phyloP scores from a whole-genome alignment of 305 asterid species.

The Rubia balearica region DNA sequence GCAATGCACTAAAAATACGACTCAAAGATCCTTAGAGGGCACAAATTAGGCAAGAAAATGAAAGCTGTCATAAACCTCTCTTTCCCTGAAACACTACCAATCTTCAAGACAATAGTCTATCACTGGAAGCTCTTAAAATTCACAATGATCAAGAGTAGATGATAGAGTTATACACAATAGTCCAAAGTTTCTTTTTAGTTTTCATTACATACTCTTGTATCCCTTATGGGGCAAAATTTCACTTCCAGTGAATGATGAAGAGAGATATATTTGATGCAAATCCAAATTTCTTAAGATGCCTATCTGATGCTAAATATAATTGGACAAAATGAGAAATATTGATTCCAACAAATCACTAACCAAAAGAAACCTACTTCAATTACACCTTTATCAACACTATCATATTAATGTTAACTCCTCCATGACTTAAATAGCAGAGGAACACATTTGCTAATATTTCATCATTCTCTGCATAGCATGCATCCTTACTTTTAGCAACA shows the following conservation, averaged over 20 bases:
- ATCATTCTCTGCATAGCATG: neutral
- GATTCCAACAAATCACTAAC: neutral
- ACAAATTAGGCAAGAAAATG: neutral
- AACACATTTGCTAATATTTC: constrained; percentile 1
- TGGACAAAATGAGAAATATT: neutral
- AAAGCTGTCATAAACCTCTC: neutral
- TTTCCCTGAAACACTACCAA: neutral
- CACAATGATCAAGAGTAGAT: constrained; percentile 5
- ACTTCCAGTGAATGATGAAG: neutral
- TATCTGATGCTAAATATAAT: neutral
- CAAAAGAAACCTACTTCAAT: neutral
- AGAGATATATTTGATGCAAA: neutral
- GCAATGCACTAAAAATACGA: neutral
- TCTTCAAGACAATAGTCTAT: neutral
- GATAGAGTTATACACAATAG: neutral
- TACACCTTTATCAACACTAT: too few relatives aligned
- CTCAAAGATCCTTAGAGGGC: neutral
- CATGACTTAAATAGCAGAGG: neutral
- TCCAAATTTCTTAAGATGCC: neutral
- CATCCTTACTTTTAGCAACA: neutral
- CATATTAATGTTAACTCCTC: neutral
- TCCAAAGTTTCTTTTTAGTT: neutral
- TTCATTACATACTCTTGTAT: neutral
- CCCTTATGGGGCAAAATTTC: neutral
- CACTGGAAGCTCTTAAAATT: neutral